A percentile compares a stretch with the other conserved stretches of the same genome.
These are phyloP conservation scores for Vitis hybrid DNA, from an alignment of 177 flowering plant species.

Conservation along the genomic window DNA sequence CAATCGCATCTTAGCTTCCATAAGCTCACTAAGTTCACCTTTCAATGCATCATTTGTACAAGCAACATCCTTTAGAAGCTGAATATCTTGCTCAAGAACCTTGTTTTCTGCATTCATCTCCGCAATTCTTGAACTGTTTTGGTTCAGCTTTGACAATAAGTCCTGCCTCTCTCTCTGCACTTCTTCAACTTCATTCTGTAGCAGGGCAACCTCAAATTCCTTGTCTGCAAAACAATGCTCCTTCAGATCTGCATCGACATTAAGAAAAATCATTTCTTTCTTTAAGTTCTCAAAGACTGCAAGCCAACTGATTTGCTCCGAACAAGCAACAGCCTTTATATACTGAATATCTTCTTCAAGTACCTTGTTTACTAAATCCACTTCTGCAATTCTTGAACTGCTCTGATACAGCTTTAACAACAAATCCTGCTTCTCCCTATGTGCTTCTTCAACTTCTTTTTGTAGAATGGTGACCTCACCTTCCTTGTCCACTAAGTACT, in stretches of 20 bases:
- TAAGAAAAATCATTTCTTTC: slow-evolving; percentile 42
- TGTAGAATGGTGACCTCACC: slow-evolving; percentile 35
- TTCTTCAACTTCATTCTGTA: slow-evolving; percentile 34
- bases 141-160: slow-evolving; percentile 26
- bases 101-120: slow-evolving; percentile 30
- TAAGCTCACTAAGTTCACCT: slow-evolving; percentile 34
- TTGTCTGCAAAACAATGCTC: slow-evolving; percentile 35
- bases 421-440: slow-evolving; percentile 24
- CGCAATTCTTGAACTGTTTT: slow-evolving; percentile 21
- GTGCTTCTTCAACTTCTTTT: slow-evolving; percentile 28
- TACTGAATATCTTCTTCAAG: slow-evolving; percentile 33
- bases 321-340: slow-evolving; percentile 33
- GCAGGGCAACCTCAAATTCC: slow-evolving; percentile 33
- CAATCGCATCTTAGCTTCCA: slow-evolving; percentile 31
- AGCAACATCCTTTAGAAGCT: slow-evolving; percentile 36
- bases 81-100: slow-evolving; percentile 30
- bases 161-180: slow-evolving; percentile 22
- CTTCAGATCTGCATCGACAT: slow-evolving; percentile 42
- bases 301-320: slow-evolving; percentile 14
- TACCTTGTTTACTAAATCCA: slow-evolving; percentile 27
- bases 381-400: slow-evolving; percentile 20
- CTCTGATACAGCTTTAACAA: slow-evolving; percentile 26
- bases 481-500: slow-evolving; percentile 36
- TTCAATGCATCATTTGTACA: slow-evolving; percentile 29
- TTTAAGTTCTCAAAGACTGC: slow-evolving; percentile 41